Evolutionary conservation across 495 filamentous ascomycete species (phyloP).

Genomic region (Parathielavia hyrcaniae): DNA sequence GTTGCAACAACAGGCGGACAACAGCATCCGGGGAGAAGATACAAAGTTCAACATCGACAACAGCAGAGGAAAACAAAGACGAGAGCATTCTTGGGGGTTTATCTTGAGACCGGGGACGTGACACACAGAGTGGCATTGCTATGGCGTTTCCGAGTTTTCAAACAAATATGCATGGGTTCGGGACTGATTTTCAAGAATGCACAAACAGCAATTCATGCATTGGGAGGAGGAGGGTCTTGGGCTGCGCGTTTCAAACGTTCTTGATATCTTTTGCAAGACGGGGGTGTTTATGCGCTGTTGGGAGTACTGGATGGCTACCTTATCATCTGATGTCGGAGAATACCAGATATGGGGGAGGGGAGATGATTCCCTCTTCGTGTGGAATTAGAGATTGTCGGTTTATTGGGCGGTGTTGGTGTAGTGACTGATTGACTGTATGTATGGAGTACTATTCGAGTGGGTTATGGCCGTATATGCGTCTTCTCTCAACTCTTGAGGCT

Average conservation of each 20-base stretch:
- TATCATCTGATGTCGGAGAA: slow-evolving; percentile 1
- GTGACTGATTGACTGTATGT: neutral
- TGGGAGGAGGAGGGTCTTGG: slow-evolving; percentile 4
- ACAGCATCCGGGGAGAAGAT: slow-evolving; percentile 17
- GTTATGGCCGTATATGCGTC: neutral
- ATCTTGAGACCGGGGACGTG: neutral
- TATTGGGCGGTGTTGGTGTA: neutral
- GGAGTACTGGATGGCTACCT: neutral
- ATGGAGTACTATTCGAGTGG: neutral
- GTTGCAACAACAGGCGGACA: slow-evolving; percentile 4
- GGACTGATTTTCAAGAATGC: slow-evolving; percentile 3
- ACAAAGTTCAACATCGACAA: slow-evolving; percentile 5
- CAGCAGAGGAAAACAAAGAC: slow-evolving; percentile 3
- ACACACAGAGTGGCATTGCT: slow-evolving; percentile 22
- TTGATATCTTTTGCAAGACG: neutral
- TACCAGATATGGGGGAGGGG: neutral
- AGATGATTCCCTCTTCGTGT: neutral
- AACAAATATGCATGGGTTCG: slow-evolving; percentile 14
- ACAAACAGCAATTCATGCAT: slow-evolving; percentile 5
- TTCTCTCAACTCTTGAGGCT: neutral
- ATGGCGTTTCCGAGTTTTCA: slow-evolving; percentile 24
- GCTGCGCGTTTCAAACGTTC: neutral
- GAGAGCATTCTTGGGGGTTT: slow-evolving; percentile 17
- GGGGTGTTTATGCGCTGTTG: neutral
- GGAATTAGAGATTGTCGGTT: slow-evolving; percentile 3